A percentile compares a stretch with the other conserved stretches of the same genome.
phyloP scores from a whole-genome alignment of 768 basidiomycete species.

The Coprinopsis marcescibilis region DNA sequence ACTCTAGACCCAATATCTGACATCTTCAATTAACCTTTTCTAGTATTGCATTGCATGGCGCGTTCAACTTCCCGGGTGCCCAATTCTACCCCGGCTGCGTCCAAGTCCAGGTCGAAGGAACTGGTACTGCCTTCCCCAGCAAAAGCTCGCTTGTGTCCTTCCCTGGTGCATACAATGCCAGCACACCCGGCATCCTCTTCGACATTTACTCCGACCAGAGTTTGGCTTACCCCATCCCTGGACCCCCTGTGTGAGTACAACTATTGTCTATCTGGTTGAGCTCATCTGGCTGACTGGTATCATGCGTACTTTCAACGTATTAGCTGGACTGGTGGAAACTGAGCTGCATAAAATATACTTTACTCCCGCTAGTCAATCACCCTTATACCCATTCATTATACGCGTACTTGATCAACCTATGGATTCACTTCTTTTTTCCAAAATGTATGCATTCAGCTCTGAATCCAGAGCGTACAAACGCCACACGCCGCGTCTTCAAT shows the following conservation, averaged over 20 bases:
- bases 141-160: constrained; percentile 35
- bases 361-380: too few species aligned
- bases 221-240: constrained; percentile 34
- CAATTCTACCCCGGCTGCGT: constrained; percentile 41
- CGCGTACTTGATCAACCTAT: too few species aligned
- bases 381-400: too few species aligned
- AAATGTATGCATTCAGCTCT: too few species aligned
- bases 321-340: constrained; percentile 16
- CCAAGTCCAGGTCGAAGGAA: constrained; percentile 38
- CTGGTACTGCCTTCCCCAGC: constrained; percentile 36
- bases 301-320: neutral
- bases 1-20: neutral
- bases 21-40: neutral
- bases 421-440: too few species aligned
- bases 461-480: too few species aligned
- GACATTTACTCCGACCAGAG: constrained; percentile 29
- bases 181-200: constrained; percentile 27
- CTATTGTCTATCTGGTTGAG: neutral
- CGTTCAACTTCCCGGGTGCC: constrained; percentile 32
- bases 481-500: too few species aligned
- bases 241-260: constrained; percentile 31
- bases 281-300: too few species aligned
- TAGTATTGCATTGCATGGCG: constrained; percentile 34
- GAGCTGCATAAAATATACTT: too few species aligned
- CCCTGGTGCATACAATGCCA: constrained; percentile 35